Evolutionary conservation across 352 stramenopile species (phyloP), one percentile per base, ranked within the genome.

Genomic region (Poterioochromonas sp.): DNA sequence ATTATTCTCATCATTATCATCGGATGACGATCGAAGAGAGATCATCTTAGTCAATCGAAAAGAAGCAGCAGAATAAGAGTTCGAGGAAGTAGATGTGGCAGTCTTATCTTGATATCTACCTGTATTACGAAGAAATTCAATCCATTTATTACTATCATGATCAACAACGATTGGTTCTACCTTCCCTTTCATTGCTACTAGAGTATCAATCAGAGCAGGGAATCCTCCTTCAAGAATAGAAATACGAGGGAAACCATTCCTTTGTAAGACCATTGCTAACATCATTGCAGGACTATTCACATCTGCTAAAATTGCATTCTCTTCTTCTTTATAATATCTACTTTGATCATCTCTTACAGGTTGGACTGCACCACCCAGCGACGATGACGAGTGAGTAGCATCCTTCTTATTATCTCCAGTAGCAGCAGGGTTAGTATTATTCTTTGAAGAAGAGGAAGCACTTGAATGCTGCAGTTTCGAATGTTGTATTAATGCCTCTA

Each of bases 81-180:
- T n/a, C n/a, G n/a, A n/a, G n/a, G n/a, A n/a, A n/a, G n/a, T n/a
- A n/a, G n/a, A n/a, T n/a, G n/a, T n/a, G n/a, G n/a, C n/a, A n/a
- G n/a, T n/a, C 29, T 62, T 62, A 32, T 29, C 5, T 44, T 71
- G 62, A 15, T 39, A 5, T 26, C 65, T 3, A 34, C 65, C 65
- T 39, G 65, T 58, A 58, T 11, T 35, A 1, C 26, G 5, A 26
- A 74, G 15, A 54, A 58, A 74, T n/a, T 54, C 5, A 26, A 26
- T 35, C 65, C 65, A 74, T 35, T 74, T 74, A 1, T 74, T n/a
- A 40, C 2, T 32, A 8, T 74, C 40, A 39, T 74, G 65, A 74
- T 74, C 53, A 39, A 74, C 53, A 54, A 74, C 40, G 22, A 74
- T n/a, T 1, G 65, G 65, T n/a, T 74, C 65, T 8, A 74, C 65